Conservation (phyloP, 2,329 filamentous ascomycete genomes). For the Cytospora piceicola region DNA sequence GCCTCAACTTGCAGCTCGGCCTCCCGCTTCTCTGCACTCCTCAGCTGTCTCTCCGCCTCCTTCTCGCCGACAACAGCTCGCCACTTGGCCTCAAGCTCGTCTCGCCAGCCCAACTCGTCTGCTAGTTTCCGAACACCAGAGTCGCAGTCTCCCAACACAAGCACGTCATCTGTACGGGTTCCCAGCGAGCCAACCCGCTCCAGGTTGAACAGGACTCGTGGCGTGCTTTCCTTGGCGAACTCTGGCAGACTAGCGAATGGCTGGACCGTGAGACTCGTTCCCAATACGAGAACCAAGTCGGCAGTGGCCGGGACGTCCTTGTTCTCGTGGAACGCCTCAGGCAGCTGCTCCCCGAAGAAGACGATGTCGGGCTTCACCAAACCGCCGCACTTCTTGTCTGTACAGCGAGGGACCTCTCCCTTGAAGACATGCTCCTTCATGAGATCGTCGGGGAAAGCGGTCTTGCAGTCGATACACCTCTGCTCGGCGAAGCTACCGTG, state of each 20-base stretch:
- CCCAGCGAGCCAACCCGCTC: conserved; percentile 83
- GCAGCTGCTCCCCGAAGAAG: conserved; percentile 77
- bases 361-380: conserved; percentile 94
- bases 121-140: conserved; percentile 78
- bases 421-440: conserved; percentile 73
- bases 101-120: conserved; percentile 78
- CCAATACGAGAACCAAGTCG: conserved; percentile 57
- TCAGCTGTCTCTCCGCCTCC: conserved; percentile 56
- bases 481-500: conserved; percentile 94
- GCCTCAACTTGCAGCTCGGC: conserved; percentile 50
- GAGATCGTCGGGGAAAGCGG: conserved; percentile 68
- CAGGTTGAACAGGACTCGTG: conserved; percentile 85
- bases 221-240: conserved; percentile 63
- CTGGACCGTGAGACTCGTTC: conserved; percentile 84
- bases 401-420: conserved; percentile 73
- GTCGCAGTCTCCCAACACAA: conserved; percentile 83
- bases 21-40: conserved; percentile 39
- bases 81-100: conserved; percentile 82
- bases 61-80: conserved; percentile 65
- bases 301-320: conserved; percentile 51
- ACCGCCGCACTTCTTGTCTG: conserved; percentile 65
- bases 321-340: conserved; percentile 66
- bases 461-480: conserved; percentile 86
- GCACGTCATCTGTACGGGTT: conserved; percentile 77
- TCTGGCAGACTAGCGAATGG: conserved; percentile 84